Evolutionary conservation across 1,139 yeast species (phyloP), one percentile per base, ranked within the genome.

Genomic region (Taphrina populina): DNA sequence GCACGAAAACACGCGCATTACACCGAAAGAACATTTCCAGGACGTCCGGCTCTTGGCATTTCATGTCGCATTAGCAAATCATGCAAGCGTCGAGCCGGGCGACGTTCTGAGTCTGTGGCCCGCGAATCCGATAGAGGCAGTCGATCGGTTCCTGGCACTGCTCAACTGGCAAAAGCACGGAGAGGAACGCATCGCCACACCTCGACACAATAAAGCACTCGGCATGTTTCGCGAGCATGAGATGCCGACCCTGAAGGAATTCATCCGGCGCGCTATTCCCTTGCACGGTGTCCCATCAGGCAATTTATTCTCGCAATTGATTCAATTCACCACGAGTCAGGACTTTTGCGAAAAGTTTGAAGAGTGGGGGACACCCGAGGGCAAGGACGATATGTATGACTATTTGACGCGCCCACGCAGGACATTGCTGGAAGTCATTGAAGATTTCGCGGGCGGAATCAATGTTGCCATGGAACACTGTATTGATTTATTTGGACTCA

Each of bases 391-490:
- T 59, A 70, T 90, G 44, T 90, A 82, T 67, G 82, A 92, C 67
- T 92, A 92, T 68, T 95, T 95, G 13, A 85, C 88, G 66, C 73
- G 97, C 60, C 96, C 98, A 7, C 76, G 96, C 62, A 71, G 99
- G 63, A 88, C 95, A 59, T 78, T 90, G 6, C 68, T 88, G 24
- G 99, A 92, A 67, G 86, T 88, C 0, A 69, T 92, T 8, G 75
- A 81, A 49, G 99, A 92, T 66, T 92, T 92, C 66, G 80, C 78
- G 60, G 10, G 19, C 24, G 77, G 86, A 7, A 73, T 92, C 43
- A 74, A 70, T 46, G 80, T 92, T 24, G 97, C 98, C 0, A 67
- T 85, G 35, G 82, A 80, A 53, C 83, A 84, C 64, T 65, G 88
- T 4, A 73, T 86, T 51, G 97, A 92, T 60, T 70, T 87, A 30